phyloP scores from a whole-genome alignment of 345 rosid genomes.

The Dovyalis caffra region DNA sequence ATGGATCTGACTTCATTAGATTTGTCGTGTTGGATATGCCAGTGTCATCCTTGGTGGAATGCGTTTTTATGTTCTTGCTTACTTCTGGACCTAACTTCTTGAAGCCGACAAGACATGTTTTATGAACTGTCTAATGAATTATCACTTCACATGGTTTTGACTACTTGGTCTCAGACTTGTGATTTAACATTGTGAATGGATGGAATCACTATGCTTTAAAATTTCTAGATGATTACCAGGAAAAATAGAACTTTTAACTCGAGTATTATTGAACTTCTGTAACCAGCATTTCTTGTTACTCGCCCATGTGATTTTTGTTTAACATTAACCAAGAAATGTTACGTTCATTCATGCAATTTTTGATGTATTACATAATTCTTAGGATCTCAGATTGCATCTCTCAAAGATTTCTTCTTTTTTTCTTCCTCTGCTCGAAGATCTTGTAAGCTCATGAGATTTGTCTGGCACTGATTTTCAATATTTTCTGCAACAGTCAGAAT shows the following conservation, averaged over 20 bases:
- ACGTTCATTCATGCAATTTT: not conserved
- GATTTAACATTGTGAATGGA: not conserved
- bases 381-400: not conserved
- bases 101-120: not conserved
- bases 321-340: not conserved
- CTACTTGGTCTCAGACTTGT: not conserved
- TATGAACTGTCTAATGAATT: not conserved
- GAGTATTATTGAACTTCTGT: not conserved
- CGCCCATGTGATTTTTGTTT: not conserved
- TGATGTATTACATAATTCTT: not conserved
- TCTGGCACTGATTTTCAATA: constrained; percentile 11
- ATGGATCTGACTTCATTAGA: constrained; percentile 9
- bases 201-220: not conserved
- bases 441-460: not conserved
- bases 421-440: not conserved
- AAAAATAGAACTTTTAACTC: not conserved
- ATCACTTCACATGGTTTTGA: constrained; percentile 1
- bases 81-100: not conserved
- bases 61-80: not conserved
- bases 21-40: constrained; percentile 8
- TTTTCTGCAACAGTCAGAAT: constrained; percentile 61
- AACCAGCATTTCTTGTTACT: not conserved
- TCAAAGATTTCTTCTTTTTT: not conserved
- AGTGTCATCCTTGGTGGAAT: not conserved
- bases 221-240: not conserved